phyloP scores from a whole-genome alignment of 306 rosid genomes.

The Cucumis hystrix region DNA sequence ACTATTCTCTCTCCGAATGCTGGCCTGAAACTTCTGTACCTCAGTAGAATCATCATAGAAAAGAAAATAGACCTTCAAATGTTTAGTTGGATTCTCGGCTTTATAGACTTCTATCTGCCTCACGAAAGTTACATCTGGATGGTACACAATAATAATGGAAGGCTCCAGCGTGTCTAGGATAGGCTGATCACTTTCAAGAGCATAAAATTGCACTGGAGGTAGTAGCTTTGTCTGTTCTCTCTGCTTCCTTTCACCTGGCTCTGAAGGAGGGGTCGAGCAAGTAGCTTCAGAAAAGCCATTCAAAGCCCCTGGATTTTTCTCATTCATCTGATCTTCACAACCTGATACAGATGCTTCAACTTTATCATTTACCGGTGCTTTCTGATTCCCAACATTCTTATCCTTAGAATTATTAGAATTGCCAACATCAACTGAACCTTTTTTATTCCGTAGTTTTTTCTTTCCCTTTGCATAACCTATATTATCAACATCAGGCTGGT shows the following conservation, averaged over 20 bases:
- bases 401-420: not conserved
- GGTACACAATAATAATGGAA: constrained; percentile 65
- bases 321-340: constrained; percentile 23
- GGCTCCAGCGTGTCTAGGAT: constrained; percentile 76
- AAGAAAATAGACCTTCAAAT: constrained; percentile 70
- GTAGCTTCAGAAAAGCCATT: constrained; percentile 22
- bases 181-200: constrained; percentile 82
- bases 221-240: constrained; percentile 33
- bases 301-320: constrained; percentile 21
- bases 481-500: not conserved
- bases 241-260: constrained; percentile 14
- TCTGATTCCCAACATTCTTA: constrained; percentile 14
- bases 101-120: constrained; percentile 82
- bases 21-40: constrained; percentile 87
- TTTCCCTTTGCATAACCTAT: not conserved
- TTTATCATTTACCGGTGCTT: constrained; percentile 21
- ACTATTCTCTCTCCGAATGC: constrained; percentile 83
- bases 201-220: constrained; percentile 75
- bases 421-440: not conserved
- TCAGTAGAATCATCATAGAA: constrained; percentile 92
- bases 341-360: constrained; percentile 25
- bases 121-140: constrained; percentile 89
- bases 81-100: constrained; percentile 63
- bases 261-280: constrained; percentile 22
- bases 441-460: not conserved